Conservation (phyloP, 2,329 filamentous ascomycete species). For the Ophiostoma sp. region DNA sequence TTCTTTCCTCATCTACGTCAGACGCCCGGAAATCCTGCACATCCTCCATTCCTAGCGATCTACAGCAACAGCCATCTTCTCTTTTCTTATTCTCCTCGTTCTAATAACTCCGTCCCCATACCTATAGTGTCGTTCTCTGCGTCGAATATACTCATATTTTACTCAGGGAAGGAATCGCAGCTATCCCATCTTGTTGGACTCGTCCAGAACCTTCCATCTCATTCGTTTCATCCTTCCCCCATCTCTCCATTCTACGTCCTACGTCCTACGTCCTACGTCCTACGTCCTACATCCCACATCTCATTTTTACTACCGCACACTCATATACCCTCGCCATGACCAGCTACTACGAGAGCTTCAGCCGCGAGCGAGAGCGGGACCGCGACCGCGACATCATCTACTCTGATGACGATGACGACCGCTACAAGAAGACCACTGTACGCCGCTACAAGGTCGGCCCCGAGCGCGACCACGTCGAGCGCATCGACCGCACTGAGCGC, state of each 20-base stretch:
- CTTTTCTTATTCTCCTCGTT: background rate
- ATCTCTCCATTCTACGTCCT: background rate
- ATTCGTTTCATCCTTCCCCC: no score
- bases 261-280: no score
- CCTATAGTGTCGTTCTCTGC: no score
- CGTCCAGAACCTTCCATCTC: no score
- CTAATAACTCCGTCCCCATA: background rate
- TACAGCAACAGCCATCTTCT: background rate
- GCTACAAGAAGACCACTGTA: constrained; percentile 44
- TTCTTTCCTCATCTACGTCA: constrained; percentile 10
- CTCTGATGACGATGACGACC: constrained; percentile 35
- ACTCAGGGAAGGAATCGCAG: no score
- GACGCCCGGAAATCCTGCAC: background rate
- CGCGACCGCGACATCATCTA: constrained; percentile 16
- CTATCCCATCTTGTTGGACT: no score
- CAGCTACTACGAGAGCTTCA: constrained; percentile 23
- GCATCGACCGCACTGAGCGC: constrained; percentile 34
- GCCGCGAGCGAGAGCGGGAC: constrained; percentile 18
- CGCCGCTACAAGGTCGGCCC: constrained; percentile 49
- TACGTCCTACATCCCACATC: background rate
- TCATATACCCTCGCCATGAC: background rate
- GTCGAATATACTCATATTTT: no score
- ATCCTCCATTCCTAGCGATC: background rate
- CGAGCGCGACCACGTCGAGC: constrained; percentile 38
- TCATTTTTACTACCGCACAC: background rate